A percentile compares a stretch with the other conserved stretches of the same genome.
These are phyloP conservation scores for Cercospora sp. DNA, from an alignment of 2,329 filamentous ascomycete species.

Conservation along the genomic window DNA sequence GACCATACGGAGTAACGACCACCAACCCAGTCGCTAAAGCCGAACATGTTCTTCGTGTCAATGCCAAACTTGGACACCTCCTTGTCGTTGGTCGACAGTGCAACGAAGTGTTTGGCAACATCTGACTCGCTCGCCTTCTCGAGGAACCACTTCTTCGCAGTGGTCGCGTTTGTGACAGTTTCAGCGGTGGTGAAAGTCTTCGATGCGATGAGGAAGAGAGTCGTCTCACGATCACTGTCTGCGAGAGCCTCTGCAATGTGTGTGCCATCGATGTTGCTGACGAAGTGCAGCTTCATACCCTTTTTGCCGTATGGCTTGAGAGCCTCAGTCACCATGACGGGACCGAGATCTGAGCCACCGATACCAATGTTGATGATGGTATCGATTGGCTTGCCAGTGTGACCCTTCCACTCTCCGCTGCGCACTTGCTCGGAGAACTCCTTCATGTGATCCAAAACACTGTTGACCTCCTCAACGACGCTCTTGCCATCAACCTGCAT, in stretches of 20 bases:
- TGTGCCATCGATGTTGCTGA: slow-evolving; percentile 99
- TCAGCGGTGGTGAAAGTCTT: slow-evolving; percentile 99
- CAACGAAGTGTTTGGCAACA: slow-evolving; percentile 98
- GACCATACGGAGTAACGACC: slow-evolving; percentile 99
- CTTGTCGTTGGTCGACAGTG: slow-evolving; percentile 89
- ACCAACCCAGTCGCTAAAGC: slow-evolving; percentile 97
- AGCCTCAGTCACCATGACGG: slow-evolving; percentile 98
- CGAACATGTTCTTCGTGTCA: slow-evolving; percentile 99
- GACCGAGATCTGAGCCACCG: slow-evolving; percentile 94
- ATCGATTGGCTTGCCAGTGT: slow-evolving; percentile 93
- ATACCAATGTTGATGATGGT: slow-evolving; percentile 98
- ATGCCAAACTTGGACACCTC: slow-evolving; percentile 99
- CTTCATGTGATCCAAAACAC: slow-evolving; percentile 95
- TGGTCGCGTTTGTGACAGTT: slow-evolving; percentile 95
- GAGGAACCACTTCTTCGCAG: slow-evolving; percentile 95
- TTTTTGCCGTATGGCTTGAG: slow-evolving; percentile 90
- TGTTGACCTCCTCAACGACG: slow-evolving; percentile 90
- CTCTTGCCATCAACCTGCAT: slow-evolving; percentile 86
- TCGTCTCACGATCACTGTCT: slow-evolving; percentile 89
- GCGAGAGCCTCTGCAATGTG: slow-evolving; percentile 93
- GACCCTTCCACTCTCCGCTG: slow-evolving; percentile 95
- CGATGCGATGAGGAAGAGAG: slow-evolving; percentile 96
- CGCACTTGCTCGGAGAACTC: slow-evolving; percentile 94
- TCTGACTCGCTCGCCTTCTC: slow-evolving; percentile 68
- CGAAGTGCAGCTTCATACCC: slow-evolving; percentile 89